Conservation (phyloP, 306 rosid species). For the Heteromeles arbutifolia region DNA sequence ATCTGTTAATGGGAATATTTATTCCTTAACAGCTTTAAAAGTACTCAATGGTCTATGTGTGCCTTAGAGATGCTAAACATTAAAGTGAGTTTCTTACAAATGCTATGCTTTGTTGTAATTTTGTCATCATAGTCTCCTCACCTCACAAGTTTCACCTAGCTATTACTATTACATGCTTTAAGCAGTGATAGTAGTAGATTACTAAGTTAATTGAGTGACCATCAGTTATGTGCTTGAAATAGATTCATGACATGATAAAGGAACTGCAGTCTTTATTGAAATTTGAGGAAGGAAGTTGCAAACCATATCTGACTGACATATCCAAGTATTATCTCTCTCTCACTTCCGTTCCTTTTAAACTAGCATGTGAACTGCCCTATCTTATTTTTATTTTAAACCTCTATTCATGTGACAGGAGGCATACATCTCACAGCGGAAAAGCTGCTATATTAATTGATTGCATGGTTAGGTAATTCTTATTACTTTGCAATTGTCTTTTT, state of each 20-base stretch:
- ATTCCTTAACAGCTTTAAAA: neutral
- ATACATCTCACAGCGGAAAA: constrained; percentile 39
- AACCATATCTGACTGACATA: constrained; percentile 40
- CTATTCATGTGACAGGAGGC: constrained; percentile 57
- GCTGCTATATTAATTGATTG: constrained; percentile 46
- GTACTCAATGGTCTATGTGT: neutral
- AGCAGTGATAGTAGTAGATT: neutral
- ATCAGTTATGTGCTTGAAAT: constrained; percentile 15
- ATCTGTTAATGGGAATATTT: neutral
- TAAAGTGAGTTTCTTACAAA: neutral
- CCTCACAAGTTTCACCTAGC: neutral
- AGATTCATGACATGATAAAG: constrained; percentile 68
- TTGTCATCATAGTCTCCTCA: neutral
- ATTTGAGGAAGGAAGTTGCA: constrained; percentile 41
- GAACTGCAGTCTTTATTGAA: constrained; percentile 44
- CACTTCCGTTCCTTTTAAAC: neutral
- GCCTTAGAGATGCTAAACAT: neutral
- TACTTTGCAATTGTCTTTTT: neutral
- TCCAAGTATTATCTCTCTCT: constrained; percentile 42
- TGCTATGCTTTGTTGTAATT: neutral
- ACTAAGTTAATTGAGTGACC: constrained; percentile 12
- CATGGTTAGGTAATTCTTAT: constrained; percentile 51
- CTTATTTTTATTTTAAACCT: neutral
- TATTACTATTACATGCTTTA: neutral
- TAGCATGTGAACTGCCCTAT: neutral